Evolutionary conservation across 441 rosid genomes (phyloP).

Genomic region (Geranium incanum): DNA sequence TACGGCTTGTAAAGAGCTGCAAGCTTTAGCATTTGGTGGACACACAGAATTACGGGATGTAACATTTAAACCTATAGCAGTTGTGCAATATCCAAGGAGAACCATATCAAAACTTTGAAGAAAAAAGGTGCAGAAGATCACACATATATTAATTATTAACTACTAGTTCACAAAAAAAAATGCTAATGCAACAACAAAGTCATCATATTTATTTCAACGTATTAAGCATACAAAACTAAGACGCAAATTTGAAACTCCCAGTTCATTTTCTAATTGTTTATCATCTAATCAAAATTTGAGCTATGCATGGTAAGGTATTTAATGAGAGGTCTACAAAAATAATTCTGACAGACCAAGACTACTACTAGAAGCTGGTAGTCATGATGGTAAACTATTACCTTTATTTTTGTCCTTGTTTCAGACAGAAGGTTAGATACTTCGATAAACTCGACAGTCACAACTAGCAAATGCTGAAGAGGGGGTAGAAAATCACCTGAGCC

Average conservation of each 20-base stretch:
- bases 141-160: background rate
- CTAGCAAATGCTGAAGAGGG: background rate
- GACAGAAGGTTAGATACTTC: background rate
- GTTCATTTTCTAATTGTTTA: no score
- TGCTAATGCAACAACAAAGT: background rate
- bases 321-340: no score
- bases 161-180: background rate
- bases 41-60: background rate
- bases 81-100: background rate
- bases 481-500: conserved; percentile 30
- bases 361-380: background rate
- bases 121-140: background rate
- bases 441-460: background rate
- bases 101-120: background rate
- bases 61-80: conserved; percentile 4
- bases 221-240: no score
- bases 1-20: background rate
- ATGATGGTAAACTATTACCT: no score
- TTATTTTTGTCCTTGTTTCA: background rate
- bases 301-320: no score
- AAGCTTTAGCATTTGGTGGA: background rate
- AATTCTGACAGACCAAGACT: background rate
- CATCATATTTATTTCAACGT: background rate
- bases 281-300: no score
- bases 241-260: no score